Evolutionary conservation across 139 green algal genomes (phyloP).

Genomic region (Klebsormidium nitens): DNA sequence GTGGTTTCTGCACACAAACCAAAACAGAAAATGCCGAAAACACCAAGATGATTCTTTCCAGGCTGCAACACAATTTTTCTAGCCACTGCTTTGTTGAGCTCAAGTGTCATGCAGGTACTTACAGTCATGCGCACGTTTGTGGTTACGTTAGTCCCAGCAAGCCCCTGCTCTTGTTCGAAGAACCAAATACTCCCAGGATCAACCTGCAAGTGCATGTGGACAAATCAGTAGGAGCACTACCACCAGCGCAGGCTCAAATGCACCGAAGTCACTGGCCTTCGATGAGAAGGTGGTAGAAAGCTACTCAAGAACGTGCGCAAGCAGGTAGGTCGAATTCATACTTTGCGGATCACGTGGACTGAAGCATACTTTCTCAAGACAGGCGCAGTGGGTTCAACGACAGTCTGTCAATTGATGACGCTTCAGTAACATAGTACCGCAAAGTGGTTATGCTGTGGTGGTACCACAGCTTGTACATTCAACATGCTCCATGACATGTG

Average conservation of each 20-base stretch:
- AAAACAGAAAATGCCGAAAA: not conserved
- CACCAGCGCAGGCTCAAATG: constrained; percentile 17
- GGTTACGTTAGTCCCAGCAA: constrained; percentile 40
- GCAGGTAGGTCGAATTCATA: not conserved
- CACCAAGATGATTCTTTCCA: not conserved
- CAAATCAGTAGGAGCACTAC: not conserved
- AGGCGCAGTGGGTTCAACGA: not conserved
- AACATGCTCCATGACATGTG: constrained; percentile 1
- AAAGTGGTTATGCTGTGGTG: constrained; percentile 12
- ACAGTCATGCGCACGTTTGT: constrained; percentile 17
- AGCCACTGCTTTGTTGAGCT: too few species aligned
- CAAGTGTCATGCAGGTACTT: too few species aligned
- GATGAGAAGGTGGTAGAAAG: not conserved
- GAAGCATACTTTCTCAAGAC: not conserved
- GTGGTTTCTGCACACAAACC: too few species aligned
- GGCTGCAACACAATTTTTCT: not conserved
- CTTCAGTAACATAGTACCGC: not conserved
- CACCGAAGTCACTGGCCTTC: constrained; percentile 1
- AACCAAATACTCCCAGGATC: constrained; percentile 25
- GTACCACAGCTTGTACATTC: constrained; percentile 12
- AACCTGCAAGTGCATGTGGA: too few species aligned
- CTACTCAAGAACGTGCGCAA: not conserved
- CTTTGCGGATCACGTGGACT: not conserved
- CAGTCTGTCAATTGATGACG: not conserved
- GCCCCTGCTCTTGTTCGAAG: constrained; percentile 39